These are phyloP conservation scores for Chimonanthus praecox DNA, from an alignment of 164 flowering plant genomes.

Conservation along the genomic window DNA sequence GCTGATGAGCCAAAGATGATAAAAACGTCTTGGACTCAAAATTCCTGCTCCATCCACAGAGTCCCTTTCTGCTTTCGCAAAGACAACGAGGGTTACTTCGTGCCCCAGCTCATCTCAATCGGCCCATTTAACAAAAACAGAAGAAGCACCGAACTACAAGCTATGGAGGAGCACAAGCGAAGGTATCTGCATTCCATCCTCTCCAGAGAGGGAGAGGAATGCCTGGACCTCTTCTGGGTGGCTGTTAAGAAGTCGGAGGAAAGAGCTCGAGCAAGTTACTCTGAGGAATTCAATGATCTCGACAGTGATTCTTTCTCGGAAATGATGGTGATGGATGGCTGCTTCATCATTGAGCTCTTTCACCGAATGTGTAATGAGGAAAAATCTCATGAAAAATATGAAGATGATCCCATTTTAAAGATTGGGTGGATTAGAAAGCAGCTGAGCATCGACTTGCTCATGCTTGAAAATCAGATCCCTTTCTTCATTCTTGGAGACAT, in stretches of 20 bases:
- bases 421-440: too few species aligned
- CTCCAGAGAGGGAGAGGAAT: not conserved
- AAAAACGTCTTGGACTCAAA: not conserved
- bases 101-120: conserved; percentile 5
- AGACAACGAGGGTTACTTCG: not conserved
- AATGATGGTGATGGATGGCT: conserved; percentile 9
- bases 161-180: conserved; percentile 9
- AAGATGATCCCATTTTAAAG: not conserved
- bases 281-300: not conserved
- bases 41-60: not conserved
- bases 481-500: not conserved
- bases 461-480: not conserved
- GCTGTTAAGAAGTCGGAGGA: not conserved
- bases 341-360: conserved; percentile 9
- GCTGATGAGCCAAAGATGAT: not conserved
- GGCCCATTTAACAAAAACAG: conserved; percentile 7
- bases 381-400: not conserved
- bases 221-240: not conserved
- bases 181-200: not conserved
- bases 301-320: not conserved
- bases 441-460: not conserved
- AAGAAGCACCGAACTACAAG: not conserved
- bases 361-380: not conserved
- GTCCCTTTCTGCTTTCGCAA: not conserved
- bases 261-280: not conserved